Evolutionary conservation across 192 early-diverging fungal species (phyloP).

Genomic region (Paraglomus brasilianum): DNA sequence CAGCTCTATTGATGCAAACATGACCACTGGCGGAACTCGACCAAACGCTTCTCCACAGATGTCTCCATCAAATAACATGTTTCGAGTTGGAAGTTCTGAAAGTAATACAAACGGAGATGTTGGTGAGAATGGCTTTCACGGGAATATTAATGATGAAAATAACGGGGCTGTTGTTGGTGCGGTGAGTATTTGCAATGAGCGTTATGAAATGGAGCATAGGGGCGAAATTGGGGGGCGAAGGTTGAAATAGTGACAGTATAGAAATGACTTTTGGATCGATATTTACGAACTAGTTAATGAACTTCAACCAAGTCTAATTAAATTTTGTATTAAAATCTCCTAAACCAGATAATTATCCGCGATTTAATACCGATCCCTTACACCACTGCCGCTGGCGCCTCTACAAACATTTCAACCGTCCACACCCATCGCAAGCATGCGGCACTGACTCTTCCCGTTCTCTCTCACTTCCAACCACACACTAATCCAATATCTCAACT

Average conservation of each 20-base stretch:
- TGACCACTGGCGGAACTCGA: not conserved
- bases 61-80: constrained; percentile 11
- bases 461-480: constrained; percentile 74
- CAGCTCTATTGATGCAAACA: constrained; percentile 29
- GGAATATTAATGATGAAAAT: constrained; percentile 35
- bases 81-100: no score
- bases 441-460: constrained; percentile 33
- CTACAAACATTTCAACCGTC: no score
- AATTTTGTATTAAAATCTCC: no score
- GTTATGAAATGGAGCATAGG: not conserved
- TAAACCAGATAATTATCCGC: constrained; percentile 49
- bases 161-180: constrained; percentile 43
- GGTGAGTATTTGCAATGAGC: constrained; percentile 30
- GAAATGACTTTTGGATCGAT: no score
- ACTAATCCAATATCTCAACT: constrained; percentile 61
- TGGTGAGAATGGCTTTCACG: constrained; percentile 30
- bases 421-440: no score
- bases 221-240: not conserved
- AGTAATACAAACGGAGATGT: not conserved
- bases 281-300: no score
- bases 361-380: not conserved
- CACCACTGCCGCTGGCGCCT: no score
- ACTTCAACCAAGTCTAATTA: no score
- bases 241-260: not conserved
- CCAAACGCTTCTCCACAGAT: constrained; percentile 30